Evolutionary conservation across 768 basidiomycete genomes (phyloP), one percentile per base, ranked within the genome.

Genomic region (Rhodotorula diobovata): DNA sequence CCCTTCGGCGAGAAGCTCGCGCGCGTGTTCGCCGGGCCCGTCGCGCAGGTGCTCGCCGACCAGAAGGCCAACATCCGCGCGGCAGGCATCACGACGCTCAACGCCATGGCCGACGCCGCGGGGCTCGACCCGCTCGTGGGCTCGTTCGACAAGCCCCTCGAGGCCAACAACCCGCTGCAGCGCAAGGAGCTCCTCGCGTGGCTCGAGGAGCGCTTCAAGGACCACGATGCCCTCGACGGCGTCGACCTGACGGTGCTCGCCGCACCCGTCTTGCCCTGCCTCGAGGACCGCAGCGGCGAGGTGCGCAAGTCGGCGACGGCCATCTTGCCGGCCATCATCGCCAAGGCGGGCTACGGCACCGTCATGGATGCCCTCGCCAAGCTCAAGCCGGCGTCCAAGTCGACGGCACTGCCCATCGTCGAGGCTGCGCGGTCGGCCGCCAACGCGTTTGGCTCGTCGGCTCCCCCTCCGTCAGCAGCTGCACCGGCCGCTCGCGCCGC

Each of bases 221-320:
- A 67, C 43, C 85, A 88, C 56, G 84, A 85, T 34, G 82, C 86
- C 4, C 71, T 85, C 4, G 77, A 83, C 16, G 67, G 70, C 5
- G 79, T 89, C 28, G 95, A 98, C 78, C 82, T 98, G 25, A 84
- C 84, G 53, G 81, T 84, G 46, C 88, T 93, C 85, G 85, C 85
- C 15, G 78, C 84, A 15, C 83, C 86, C 2, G 80, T 90, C 37
- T 85, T 99, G 28, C 80, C 85, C 5, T 93, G 87, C 71, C 85
- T 99, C 45, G 96, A 99, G 78, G 96, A 99, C 80, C 87, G 93
- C 41, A 95, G 83, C 77, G 85, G 85, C 20, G 96, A 99, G 79
- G 90, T 98, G 32, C 87, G 96, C 67, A 98, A 98, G 81, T 88
- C 87, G 23, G 92, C 93, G 11, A 89, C 91, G 74, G 87, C 87